A percentile compares a stretch with the other conserved stretches of the same genome.
Conservation (phyloP, 139 green algal genomes). For the Zygnema cylindricum region DNA sequence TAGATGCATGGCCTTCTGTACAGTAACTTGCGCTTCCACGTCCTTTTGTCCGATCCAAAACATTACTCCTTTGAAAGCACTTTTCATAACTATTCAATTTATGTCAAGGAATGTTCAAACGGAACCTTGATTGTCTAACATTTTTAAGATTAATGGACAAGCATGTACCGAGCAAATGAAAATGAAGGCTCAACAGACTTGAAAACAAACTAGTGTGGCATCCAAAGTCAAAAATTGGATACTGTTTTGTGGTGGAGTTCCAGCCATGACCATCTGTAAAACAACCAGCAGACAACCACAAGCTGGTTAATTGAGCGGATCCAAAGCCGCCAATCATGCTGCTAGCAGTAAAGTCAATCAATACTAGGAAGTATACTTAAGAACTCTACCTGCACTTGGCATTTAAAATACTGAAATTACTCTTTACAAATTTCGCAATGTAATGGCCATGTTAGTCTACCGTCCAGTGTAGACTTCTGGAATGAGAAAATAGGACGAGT, state of each 20-base stretch:
- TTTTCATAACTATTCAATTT: conserved; percentile 54
- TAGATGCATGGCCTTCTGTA: conserved; percentile 38
- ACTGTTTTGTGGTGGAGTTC: conserved; percentile 50
- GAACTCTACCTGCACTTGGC: no score
- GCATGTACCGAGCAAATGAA: not conserved
- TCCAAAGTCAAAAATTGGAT: conserved; percentile 29
- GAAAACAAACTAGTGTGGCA: no score
- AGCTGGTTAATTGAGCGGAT: no score
- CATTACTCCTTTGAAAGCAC: conserved; percentile 57
- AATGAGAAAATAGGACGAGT: not conserved
- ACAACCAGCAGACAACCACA: conserved; percentile 12
- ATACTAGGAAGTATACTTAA: no score
- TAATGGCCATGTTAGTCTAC: no score
- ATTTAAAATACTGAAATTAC: no score
- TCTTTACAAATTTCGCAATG: no score
- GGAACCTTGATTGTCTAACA: no score
- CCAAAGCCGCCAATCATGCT: no score
- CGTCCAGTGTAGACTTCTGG: conserved; percentile 8
- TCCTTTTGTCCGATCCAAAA: conserved; percentile 63
- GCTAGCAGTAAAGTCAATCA: no score
- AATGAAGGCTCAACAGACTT: not conserved
- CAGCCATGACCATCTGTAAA: conserved; percentile 56
- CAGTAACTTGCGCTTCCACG: conserved; percentile 43
- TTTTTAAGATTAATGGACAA: not conserved
- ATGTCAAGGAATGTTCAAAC: conserved; percentile 21